Percentiles rank a stretch among this genome's conserved stretches.
Evolutionary conservation across 768 basidiomycete species (phyloP).

Genomic region (Pisolithus tinctorius): DNA sequence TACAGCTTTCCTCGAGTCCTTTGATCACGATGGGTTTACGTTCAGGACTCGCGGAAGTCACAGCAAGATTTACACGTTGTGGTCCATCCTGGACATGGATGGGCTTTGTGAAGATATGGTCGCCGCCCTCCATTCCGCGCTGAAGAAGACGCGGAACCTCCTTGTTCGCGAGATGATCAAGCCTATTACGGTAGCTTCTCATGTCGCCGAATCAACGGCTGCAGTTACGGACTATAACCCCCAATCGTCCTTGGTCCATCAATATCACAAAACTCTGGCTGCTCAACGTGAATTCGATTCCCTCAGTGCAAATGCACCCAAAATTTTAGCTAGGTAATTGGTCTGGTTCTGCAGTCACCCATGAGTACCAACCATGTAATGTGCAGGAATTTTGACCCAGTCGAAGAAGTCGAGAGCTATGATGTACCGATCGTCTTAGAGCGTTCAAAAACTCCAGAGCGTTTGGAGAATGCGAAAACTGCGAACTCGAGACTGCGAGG

Average conservation of each 20-base stretch:
- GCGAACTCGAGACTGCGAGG: background rate
- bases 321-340: background rate
- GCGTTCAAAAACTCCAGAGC: background rate
- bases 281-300: background rate
- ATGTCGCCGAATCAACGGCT: background rate
- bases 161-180: background rate
- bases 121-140: background rate
- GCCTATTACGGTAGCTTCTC: background rate
- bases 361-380: background rate
- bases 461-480: background rate
- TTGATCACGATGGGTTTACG: background rate
- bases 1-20: background rate
- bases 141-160: background rate
- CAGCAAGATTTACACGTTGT: background rate
- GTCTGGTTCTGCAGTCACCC: background rate
- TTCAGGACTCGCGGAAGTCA: conserved; percentile 1
- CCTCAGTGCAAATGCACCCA: background rate
- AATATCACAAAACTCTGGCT: background rate
- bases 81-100: background rate
- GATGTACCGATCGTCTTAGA: background rate
- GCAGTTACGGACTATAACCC: background rate
- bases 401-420: background rate
- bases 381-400: too few species aligned
- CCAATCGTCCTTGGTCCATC: background rate
- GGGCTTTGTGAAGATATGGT: background rate